These are phyloP conservation scores for Kwoniella botswanensis DNA, from an alignment of 768 basidiomycete species.

Conservation along the genomic window DNA sequence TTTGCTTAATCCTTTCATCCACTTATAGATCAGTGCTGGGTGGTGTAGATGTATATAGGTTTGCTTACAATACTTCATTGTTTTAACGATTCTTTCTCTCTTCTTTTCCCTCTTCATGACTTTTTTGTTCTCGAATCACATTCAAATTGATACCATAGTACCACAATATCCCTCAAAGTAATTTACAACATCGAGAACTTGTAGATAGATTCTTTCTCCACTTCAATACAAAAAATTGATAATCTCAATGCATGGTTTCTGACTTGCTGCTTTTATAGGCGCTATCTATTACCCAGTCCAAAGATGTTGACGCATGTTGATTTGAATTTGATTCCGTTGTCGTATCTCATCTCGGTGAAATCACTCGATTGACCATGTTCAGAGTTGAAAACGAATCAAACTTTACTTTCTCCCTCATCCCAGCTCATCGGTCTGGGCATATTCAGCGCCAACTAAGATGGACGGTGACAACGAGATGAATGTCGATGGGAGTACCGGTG, in stretches of 20 bases:
- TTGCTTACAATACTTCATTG: background rate
- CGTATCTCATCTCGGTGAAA: background rate
- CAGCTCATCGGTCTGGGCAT: background rate
- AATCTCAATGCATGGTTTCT: constrained; percentile 1
- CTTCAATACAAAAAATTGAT: background rate
- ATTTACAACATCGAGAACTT: background rate
- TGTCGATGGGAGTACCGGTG: constrained; percentile 9
- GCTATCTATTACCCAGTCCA: background rate
- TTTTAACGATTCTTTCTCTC: background rate
- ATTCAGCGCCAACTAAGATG: background rate
- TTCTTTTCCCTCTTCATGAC: background rate
- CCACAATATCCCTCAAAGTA: background rate
- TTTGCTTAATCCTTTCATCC: constrained; percentile 17
- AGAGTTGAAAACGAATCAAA: background rate
- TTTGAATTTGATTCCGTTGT: background rate
- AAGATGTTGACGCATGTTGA: background rate
- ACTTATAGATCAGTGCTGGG: background rate
- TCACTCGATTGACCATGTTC: too few species aligned
- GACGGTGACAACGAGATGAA: background rate
- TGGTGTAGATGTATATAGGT: background rate
- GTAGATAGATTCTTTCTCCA: background rate
- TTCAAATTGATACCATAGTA: background rate
- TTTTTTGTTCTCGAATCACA: background rate
- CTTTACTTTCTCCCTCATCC: background rate
- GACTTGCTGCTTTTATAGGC: background rate